Base-by-base conservation (phyloP, 1,139 yeast species). In the Arxiozyma bovina region DNA sequence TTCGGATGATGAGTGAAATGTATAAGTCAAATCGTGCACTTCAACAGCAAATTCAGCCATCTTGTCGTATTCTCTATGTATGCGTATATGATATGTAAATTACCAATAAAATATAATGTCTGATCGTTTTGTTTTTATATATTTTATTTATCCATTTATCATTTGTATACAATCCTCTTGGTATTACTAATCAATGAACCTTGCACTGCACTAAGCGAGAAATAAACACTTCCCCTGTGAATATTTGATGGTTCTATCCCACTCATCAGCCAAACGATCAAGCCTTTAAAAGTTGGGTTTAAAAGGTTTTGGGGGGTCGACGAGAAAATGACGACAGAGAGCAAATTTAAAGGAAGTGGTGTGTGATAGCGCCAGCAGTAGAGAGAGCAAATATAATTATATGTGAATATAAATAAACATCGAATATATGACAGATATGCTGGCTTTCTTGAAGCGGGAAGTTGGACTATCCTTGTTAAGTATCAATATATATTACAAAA, bases 21-120 rank as follows among this genome's bases (percentile, higher is more conserved):
- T 81, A 69, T 90, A 93, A 2, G 85, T 80, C 52, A 93, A 75
- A 53, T 81, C 71, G 17, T 74, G 73, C 0, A 94, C 85, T 61
- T 80, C 84, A 30, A 90, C 81, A 53, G 93, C 88, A 30, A 57
- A 57, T n/a, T 51, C 48, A 21, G 58, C 43, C 51, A 50, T 50
- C 7, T 40, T 42, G 18, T n/a, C 4, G 5, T 12, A 5, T 34
- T 44, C 21, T 12, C n/a, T 23, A 38, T 8, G 1, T 47, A 11
- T 20, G 30, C 12, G 18, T 21, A 17, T 47, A 42, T 20, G 17
- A 47, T 20, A 11, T 12, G n/a, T 34, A 34, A 34, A 34, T 34
- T 34, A 15, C n/a, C 17, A 34, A 34, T 34, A 15, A 34, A 34
- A 8, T 9, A 4, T 4, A 34, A 34, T 34, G 3, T 34, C n/a